Base-by-base conservation (phyloP, 306 rosid genomes). In the Gastrolobium villosum region DNA sequence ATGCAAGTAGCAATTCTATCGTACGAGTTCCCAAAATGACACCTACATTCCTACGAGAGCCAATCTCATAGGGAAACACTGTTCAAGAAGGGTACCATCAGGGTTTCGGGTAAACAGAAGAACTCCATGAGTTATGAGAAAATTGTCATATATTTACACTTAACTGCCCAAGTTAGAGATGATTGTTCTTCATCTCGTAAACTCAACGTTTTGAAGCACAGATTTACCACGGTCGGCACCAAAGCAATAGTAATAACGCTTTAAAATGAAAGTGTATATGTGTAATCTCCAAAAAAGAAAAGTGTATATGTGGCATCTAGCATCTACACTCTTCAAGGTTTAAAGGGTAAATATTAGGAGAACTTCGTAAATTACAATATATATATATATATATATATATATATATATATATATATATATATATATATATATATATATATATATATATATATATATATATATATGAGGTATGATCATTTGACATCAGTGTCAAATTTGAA, bases 321-420 rank as follows among this genome's bases (percentile, higher is more conserved):
- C 73, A 68, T 67, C 44, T 61, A 32, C 45, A 68, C 36, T 74
- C 37, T 69, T 75, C 44, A 81, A 68, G 37, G 52, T 81, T 36
- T 34, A 63, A 67, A 72, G 36, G 11, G 4, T 14, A 37, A 37
- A 67, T 7, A 68, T 6, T 8, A 36, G 9, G n/a, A 61, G 43
- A 44, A 20, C 32, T 31, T 41, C 10, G n/a, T 35, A 76, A 28
- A 28, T 63, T 49, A 64, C 31, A 46, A 63, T 39, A 48, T n/a
- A 20, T 20, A 20, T 36, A 53, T 26, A 52, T 7, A 77, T 31
- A 54, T 5, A 20, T 20, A 20, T 36, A 53, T 26, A 52, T 7
- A 77, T 31, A 54, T 5, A 20, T 20, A 20, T 36, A 53, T 26
- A 52, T 7, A 77, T 31, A 54, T 5, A 20, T 20, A 20, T 36